Evolutionary conservation across 208 protist species (phyloP), one percentile per base, ranked within the genome.

Genomic region (Vickermania spadyakhi): DNA sequence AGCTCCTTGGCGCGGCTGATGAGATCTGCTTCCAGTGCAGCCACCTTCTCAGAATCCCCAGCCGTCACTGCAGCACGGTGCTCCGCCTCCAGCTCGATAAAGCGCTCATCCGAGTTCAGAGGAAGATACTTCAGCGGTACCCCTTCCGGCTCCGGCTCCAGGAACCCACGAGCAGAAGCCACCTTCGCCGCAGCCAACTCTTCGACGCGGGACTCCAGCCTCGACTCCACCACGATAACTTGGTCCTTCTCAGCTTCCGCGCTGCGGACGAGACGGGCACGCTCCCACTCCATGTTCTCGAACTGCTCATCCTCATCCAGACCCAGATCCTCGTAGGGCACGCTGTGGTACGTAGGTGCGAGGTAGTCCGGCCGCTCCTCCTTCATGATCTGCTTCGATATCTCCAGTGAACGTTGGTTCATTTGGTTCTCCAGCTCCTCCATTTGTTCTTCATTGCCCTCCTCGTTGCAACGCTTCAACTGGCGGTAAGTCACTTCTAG

Each of bases 341-440:
- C 66, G 2, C 79, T 79, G 45, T 73, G 65, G 14, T 73, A 77
- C 11, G 41, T 27, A 2, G 77, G 51, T 29, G 77, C 68, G 56
- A 94, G 62, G 60, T 75, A 91, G 27, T 72, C 68, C 14, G 73
- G 55, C 7, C 86, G 80, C 31, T 91, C 84, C 28, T 74, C 68
- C 18, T 70, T 73, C 52, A 84, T 79, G 62, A 90, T 80, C 31
- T 70, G 74, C 67, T 89, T 79, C 23, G 81, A 79, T 28, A 92
- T 65, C 59, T 84, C 64, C 56, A 85, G 67, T 28, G 81, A 78
- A 51, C 79, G 79, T 58, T 84, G 76, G 64, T 89, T 89, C 79
- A 92, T 85, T 21, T 80, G 60, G 58, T 89, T 81, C 70, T 88
- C 74, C 11, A 89, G 60, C 51, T 86, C 84, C 27, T 73, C 73